Percentiles rank a stretch among this genome's conserved stretches.
Evolutionary conservation across 2,329 filamentous ascomycete genomes (phyloP).

Genomic region (Curvularia hawaiiensis): DNA sequence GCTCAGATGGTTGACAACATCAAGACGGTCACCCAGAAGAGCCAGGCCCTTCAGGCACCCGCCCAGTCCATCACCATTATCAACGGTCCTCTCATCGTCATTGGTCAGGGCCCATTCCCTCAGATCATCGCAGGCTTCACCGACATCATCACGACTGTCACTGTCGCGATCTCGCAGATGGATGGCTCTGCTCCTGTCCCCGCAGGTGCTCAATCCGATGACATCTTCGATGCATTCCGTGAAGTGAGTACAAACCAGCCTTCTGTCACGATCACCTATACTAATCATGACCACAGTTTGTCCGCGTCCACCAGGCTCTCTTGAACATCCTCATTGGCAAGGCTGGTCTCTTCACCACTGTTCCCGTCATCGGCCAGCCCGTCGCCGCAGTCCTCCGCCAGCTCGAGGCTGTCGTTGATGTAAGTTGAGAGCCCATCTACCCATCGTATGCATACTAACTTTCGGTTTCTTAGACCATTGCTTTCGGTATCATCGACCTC

Average conservation of each 20-base stretch:
- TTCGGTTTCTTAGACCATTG: not conserved
- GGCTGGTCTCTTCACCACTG: slow-evolving; percentile 17
- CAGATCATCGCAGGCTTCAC: slow-evolving; percentile 16
- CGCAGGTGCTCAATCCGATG: slow-evolving; percentile 7
- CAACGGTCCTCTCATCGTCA: slow-evolving; percentile 15
- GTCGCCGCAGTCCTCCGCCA: slow-evolving; percentile 20
- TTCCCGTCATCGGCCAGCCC: slow-evolving; percentile 20
- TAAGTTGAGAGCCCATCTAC: slow-evolving; percentile 13
- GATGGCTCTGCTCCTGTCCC: slow-evolving; percentile 4
- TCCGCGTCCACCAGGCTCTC: slow-evolving; percentile 23
- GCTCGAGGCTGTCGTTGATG: slow-evolving; percentile 22
- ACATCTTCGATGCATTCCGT: slow-evolving; percentile 22
- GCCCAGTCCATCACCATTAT: slow-evolving; percentile 17
- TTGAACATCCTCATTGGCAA: slow-evolving; percentile 27
- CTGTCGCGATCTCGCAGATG: slow-evolving; percentile 14
- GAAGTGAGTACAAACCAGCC: slow-evolving; percentile 5
- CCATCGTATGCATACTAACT: not conserved
- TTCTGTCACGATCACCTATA: not conserved
- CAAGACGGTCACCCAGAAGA: slow-evolving; percentile 15
- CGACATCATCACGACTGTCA: slow-evolving; percentile 18
- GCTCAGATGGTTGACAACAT: slow-evolving; percentile 20
- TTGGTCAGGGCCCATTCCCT: slow-evolving; percentile 20
- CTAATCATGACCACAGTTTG: slow-evolving; percentile 16
- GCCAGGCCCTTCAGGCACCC: slow-evolving; percentile 16
- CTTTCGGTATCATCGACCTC: not conserved